Evolutionary conservation across 768 basidiomycete species (phyloP), one percentile per base, ranked within the genome.

Genomic region (Mycena kentingensis): DNA sequence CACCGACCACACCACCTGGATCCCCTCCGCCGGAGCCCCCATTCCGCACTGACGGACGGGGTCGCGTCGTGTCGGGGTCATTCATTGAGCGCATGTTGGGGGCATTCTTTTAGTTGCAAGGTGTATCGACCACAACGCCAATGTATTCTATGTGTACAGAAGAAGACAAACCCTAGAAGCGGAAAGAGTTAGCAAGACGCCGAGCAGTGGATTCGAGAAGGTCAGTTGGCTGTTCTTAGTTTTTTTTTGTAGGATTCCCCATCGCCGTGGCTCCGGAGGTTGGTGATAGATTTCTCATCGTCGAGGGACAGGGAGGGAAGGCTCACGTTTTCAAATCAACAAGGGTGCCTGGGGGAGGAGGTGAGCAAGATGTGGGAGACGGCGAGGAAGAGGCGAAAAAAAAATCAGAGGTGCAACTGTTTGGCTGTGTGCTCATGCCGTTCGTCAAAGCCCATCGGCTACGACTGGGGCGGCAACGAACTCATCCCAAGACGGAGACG

Each of bases 391-490:
- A 47, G 34, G 37, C 35, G 35, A 44, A 44, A 32, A 50, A 52
- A 51, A 61, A 49, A 59, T 85, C 84, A 86, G 84, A 73, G 70
- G 70, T 84, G 81, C 83, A 81, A 79, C 66, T 66, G 65, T 81
- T 85, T 85, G 82, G 83, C 81, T 82, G 58, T 78, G 72, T 83
- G 83, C 83, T 79, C 73, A 24, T 73, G 73, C 82, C 81, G 63
- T 67, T 86, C 84, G 77, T 85, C 84, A 85, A 71, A 46, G 82
- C 76, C 60, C 24, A 48, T 60, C 53, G 57, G 77, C 80, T 85
- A 84, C 73, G 84, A 84, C 84, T 85, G 84, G 84, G 84, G 84
- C 84, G 83, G 83, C 84, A 84, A 77, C 67, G 79, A 78, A 78
- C 73, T 83, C 84, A 83, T 85, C 84, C 76, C 39, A 29, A 22